phyloP scores from a whole-genome alignment of 148 eudicot genomes.

The Vaccinium myrtillus region DNA sequence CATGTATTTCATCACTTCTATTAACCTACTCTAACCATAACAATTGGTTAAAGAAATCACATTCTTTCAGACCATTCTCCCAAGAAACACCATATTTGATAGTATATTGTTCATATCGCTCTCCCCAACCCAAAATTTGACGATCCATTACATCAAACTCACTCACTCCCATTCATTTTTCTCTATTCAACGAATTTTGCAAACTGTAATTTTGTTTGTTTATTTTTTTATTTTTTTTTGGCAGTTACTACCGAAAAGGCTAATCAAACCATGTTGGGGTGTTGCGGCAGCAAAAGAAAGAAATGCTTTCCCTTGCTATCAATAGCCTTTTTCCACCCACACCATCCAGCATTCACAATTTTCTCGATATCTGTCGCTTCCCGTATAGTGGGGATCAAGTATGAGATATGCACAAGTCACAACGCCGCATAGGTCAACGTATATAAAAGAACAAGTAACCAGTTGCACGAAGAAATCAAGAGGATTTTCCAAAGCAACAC shows the following conservation, averaged over 20 bases:
- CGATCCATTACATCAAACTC: too few relatives aligned
- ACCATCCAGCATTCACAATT: constrained; percentile 92
- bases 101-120: too few relatives aligned
- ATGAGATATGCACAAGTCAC: constrained; percentile 68
- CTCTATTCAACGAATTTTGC: too few relatives aligned
- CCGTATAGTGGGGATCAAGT: constrained; percentile 94
- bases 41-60: too few relatives aligned
- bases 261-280: constrained; percentile 77
- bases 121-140: too few relatives aligned
- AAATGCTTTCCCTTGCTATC: constrained; percentile 94
- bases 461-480: not conserved
- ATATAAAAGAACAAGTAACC: constrained; percentile 93
- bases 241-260: not conserved
- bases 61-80: too few relatives aligned
- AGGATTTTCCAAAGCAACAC: not conserved
- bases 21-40: not conserved
- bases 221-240: too few relatives aligned
- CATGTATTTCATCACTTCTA: too few relatives aligned
- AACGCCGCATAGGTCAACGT: constrained; percentile 85
- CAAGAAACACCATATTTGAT: too few relatives aligned
- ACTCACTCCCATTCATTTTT: too few relatives aligned
- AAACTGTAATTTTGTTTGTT: not conserved
- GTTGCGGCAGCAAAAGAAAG: constrained; percentile 89
- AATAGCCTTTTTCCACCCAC: constrained; percentile 93
- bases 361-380: constrained; percentile 78